Conservation (phyloP, 352 stramenopile species). For the Phytophthora sp. region DNA sequence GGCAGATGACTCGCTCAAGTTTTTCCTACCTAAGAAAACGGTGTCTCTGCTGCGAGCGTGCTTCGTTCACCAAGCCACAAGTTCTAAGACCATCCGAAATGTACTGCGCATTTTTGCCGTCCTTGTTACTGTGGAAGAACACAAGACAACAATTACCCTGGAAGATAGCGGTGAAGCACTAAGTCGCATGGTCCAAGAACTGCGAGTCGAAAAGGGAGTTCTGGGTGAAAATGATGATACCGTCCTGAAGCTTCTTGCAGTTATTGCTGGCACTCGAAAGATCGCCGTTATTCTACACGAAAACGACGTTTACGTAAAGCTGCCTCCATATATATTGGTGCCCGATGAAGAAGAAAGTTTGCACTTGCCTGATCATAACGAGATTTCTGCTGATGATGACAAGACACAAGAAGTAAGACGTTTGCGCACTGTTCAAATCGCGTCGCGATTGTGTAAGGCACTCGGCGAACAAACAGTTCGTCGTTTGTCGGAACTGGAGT, state of each 20-base stretch:
- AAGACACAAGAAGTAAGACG: background rate
- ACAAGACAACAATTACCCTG: constrained; percentile 74
- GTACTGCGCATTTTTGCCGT: constrained; percentile 62
- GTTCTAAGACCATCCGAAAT: constrained; percentile 68
- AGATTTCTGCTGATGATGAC: background rate
- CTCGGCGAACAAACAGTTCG: constrained; percentile 41
- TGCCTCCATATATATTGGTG: constrained; percentile 49
- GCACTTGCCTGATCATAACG: background rate
- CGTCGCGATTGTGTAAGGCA: constrained; percentile 32
- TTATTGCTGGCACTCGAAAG: constrained; percentile 41
- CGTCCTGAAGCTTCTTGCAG: constrained; percentile 48
- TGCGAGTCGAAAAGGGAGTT: constrained; percentile 32
- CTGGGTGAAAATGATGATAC: constrained; percentile 49
- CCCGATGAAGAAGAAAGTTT: constrained; percentile 4
- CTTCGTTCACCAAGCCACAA: constrained; percentile 48
- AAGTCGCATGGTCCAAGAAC: constrained; percentile 53
- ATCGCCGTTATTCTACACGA: constrained; percentile 64
- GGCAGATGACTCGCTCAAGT: constrained; percentile 77
- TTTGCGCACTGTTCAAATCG: constrained; percentile 30
- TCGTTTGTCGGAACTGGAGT: constrained; percentile 48
- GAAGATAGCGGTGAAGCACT: constrained; percentile 73
- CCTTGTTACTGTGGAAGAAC: constrained; percentile 71
- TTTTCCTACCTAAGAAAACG: constrained; percentile 84
- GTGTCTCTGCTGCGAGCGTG: constrained; percentile 64
- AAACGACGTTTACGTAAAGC: constrained; percentile 51